A percentile compares a stretch with the other conserved stretches of the same genome.
Conservation (phyloP, 352 stramenopile species). For the Phytopythium helicoides region DNA sequence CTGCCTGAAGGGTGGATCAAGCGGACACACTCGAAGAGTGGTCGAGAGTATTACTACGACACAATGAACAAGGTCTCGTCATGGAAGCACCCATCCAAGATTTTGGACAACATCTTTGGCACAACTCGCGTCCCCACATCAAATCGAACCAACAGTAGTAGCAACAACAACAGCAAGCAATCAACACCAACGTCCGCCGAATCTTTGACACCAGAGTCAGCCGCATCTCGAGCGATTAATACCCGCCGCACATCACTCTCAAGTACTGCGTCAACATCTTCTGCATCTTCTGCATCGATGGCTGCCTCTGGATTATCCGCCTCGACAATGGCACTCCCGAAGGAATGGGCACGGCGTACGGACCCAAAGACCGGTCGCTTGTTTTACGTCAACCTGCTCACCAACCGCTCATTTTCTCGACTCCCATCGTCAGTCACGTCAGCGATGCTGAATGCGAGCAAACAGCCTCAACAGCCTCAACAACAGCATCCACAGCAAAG, state of each 20-base stretch:
- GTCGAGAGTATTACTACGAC: conserved; percentile 75
- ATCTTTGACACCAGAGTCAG: conserved; percentile 39
- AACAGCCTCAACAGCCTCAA: conserved; percentile 17
- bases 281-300: neutral
- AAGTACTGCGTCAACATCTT: conserved; percentile 6
- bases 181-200: conserved; percentile 20
- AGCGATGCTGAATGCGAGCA: conserved; percentile 53
- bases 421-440: conserved; percentile 73
- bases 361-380: conserved; percentile 76
- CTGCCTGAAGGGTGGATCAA: conserved; percentile 71
- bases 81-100: conserved; percentile 65
- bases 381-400: conserved; percentile 84
- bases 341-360: conserved; percentile 75
- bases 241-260: conserved; percentile 23
- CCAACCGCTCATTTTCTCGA: conserved; percentile 77
- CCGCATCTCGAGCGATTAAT: conserved; percentile 12
- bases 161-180: conserved; percentile 6
- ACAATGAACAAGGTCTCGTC: conserved; percentile 67
- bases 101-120: conserved; percentile 60
- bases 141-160: conserved; percentile 4
- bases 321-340: conserved; percentile 43
- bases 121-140: conserved; percentile 13
- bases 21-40: conserved; percentile 68
- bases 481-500: conserved; percentile 2
- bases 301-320: conserved; percentile 6